phyloP scores from a whole-genome alignment of 148 eudicot genomes.

The Vaccinium vitisidaea region DNA sequence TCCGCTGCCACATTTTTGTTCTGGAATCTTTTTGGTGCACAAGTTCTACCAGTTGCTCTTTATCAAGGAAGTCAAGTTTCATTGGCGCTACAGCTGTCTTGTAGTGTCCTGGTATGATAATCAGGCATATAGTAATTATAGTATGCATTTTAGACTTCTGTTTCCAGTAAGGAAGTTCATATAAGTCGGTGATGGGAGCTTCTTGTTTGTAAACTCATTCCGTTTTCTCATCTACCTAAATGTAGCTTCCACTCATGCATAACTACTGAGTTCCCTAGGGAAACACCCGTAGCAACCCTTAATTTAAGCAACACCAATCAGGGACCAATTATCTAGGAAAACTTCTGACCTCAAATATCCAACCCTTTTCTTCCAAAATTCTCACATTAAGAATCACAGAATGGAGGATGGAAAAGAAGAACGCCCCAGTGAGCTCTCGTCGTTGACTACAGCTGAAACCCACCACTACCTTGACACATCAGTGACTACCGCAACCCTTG shows the following conservation, averaged over 20 bases:
- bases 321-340: background rate
- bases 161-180: constrained; percentile 9
- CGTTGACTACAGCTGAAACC: background rate
- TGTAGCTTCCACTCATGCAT: background rate
- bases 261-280: background rate
- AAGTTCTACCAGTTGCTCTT: constrained; percentile 60
- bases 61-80: constrained; percentile 75
- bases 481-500: background rate
- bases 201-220: background rate
- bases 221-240: background rate
- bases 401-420: background rate
- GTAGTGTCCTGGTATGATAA: constrained; percentile 77
- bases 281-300: background rate
- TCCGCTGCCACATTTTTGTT: constrained; percentile 95
- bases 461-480: background rate
- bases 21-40: constrained; percentile 84
- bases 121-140: background rate
- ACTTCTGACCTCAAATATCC: background rate
- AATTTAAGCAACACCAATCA: background rate
- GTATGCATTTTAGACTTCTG: background rate
- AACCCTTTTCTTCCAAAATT: background rate
- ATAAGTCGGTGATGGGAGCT: background rate
- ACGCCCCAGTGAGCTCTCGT: background rate
- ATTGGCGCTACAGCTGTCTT: constrained; percentile 91
- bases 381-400: background rate